These are phyloP conservation scores for Galerina sulciceps DNA, from an alignment of 768 basidiomycete genomes.

Conservation along the genomic window DNA sequence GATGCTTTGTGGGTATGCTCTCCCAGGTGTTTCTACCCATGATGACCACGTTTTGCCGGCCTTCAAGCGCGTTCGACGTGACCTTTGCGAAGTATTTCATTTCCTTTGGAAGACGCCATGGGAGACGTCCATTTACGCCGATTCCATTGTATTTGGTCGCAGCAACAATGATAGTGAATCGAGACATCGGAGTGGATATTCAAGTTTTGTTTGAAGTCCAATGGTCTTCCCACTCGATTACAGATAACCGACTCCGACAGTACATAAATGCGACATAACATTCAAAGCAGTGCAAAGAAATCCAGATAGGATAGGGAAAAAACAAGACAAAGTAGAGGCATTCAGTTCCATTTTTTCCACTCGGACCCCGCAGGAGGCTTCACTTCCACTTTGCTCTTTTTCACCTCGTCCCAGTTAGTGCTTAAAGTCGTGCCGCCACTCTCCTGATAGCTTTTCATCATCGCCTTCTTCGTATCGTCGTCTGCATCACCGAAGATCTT, in stretches of 20 bases:
- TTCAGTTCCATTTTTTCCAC: constrained; percentile 76
- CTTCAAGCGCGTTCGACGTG: constrained; percentile 63
- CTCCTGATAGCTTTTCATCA: constrained; percentile 98
- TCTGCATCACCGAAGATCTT: constrained; percentile 91
- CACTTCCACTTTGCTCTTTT: constrained; percentile 68
- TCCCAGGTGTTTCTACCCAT: constrained; percentile 99
- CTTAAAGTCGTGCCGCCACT: constrained; percentile 94
- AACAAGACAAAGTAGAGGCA: constrained; percentile 8
- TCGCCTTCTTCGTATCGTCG: constrained; percentile 89
- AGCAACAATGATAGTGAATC: constrained; percentile 91
- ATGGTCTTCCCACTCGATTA: too few species aligned
- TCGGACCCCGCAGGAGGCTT: constrained; percentile 86
- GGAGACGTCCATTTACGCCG: constrained; percentile 73
- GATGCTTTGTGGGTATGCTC: constrained; percentile 84
- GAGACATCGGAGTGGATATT: constrained; percentile 46
- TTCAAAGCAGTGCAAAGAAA: constrained; percentile 9
- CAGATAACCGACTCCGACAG: background rate
- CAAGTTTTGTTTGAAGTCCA: too few species aligned
- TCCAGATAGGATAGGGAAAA: constrained; percentile 3
- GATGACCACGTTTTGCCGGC: constrained; percentile 72
- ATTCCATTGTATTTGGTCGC: constrained; percentile 90
- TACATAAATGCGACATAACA: constrained; percentile 10
- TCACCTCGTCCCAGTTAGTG: constrained; percentile 94
- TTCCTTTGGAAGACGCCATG: constrained; percentile 89
- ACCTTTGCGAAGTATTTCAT: constrained; percentile 92